Evolutionary conservation across 768 basidiomycete species (phyloP).

Genomic region (Lactifluus subvellereus): DNA sequence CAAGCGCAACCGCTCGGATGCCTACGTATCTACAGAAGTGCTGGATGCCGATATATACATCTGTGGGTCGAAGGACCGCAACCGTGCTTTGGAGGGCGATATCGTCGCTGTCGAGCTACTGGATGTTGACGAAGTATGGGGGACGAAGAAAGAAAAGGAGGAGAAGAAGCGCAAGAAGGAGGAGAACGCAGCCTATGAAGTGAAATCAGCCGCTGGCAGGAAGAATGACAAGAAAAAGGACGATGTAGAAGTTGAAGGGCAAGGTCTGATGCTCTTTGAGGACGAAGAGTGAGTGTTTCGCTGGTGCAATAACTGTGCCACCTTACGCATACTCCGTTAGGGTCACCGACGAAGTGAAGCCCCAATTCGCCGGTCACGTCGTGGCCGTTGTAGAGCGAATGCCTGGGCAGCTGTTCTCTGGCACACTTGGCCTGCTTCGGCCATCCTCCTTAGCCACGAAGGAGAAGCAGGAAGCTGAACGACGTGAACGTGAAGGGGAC

Average conservation of each 20-base stretch:
- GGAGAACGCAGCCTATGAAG: constrained; percentile 93
- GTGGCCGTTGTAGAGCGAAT: constrained; percentile 99
- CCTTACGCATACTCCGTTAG: constrained; percentile 36
- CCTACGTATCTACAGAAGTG: constrained; percentile 97
- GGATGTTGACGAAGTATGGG: constrained; percentile 97
- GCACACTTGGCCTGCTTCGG: constrained; percentile 89
- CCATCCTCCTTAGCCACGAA: constrained; percentile 97
- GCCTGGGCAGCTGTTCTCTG: constrained; percentile 98
- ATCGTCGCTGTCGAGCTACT: constrained; percentile 97
- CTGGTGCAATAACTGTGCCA: not conserved
- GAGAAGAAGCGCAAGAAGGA: constrained; percentile 99
- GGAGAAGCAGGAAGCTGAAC: constrained; percentile 97
- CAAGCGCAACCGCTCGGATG: constrained; percentile 97
- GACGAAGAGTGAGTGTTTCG: constrained; percentile 76
- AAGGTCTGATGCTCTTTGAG: constrained; percentile 93
- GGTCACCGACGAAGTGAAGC: constrained; percentile 96
- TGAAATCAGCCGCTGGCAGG: constrained; percentile 64
- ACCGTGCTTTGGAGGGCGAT: constrained; percentile 96
- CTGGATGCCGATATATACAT: constrained; percentile 99
- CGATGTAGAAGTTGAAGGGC: constrained; percentile 98
- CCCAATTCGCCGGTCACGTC: constrained; percentile 97
- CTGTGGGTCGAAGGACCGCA: constrained; percentile 97
- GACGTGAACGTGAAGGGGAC: constrained; percentile 94
- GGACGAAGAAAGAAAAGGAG: constrained; percentile 99
- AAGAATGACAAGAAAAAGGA: constrained; percentile 99